phyloP scores from a whole-genome alignment of 208 protist genomes.

The Acanthamoeba polyphaga region DNA sequence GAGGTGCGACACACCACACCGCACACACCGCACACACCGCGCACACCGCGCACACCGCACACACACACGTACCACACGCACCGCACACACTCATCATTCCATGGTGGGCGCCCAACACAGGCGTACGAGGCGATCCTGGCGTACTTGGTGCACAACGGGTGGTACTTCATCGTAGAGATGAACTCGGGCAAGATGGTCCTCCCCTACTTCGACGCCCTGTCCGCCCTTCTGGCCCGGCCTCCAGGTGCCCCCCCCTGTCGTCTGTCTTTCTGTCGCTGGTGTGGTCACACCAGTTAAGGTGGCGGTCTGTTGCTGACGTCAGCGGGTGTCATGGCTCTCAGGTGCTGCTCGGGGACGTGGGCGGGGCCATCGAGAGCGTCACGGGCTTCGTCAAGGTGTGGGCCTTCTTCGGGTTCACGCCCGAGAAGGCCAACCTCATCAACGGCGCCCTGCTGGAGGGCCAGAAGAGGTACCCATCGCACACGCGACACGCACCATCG shows the following conservation, averaged over 20 bases:
- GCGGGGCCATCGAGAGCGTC: slow-evolving; percentile 84
- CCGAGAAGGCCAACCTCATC: slow-evolving; percentile 89
- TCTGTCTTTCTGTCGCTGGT: too few species aligned
- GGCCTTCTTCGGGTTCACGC: slow-evolving; percentile 89
- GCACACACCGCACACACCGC: too few species aligned
- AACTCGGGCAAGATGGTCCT: slow-evolving; percentile 69
- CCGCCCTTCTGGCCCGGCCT: slow-evolving; percentile 81
- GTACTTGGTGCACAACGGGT: slow-evolving; percentile 75
- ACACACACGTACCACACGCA: too few species aligned
- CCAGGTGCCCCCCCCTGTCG: slow-evolving; percentile 79
- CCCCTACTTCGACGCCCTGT: slow-evolving; percentile 88
- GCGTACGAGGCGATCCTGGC: slow-evolving; percentile 77
- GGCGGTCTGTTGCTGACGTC: too few species aligned
- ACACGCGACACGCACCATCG: too few species aligned
- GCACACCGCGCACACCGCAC: too few species aligned
- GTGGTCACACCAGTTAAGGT: too few species aligned
- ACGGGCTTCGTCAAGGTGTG: slow-evolving; percentile 90
- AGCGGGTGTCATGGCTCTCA: too few species aligned
- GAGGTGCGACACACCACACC: not conserved
- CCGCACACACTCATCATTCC: too few species aligned
- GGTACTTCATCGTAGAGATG: slow-evolving; percentile 90
- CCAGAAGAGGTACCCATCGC: slow-evolving; percentile 46
- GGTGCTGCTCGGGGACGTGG: slow-evolving; percentile 87
- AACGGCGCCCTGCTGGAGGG: slow-evolving; percentile 34
- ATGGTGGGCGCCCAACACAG: too few species aligned